A percentile compares a stretch with the other conserved stretches of the same genome.
phyloP scores from a whole-genome alignment of 1,284 basidiomycete genomes.

The Ceratobasidium sp. region DNA sequence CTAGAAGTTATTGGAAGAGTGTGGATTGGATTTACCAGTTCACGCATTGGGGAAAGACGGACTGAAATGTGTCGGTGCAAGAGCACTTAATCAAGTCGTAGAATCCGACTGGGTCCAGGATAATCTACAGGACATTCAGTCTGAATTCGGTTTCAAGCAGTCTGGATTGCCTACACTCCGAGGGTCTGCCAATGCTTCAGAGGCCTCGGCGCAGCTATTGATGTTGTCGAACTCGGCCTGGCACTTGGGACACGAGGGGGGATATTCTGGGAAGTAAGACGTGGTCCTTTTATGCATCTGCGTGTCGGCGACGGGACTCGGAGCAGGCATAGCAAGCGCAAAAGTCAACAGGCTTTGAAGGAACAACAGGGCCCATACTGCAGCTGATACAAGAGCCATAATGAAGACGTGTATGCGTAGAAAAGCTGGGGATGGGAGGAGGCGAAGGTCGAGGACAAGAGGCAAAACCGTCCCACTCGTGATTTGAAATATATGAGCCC shows the following conservation, averaged over 20 bases:
- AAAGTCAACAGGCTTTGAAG: not conserved
- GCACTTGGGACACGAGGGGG: slow-evolving; percentile 69
- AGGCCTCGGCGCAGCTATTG: slow-evolving; percentile 68
- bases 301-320: not conserved
- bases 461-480: not conserved
- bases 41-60: slow-evolving; percentile 75
- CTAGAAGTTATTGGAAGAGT: not conserved
- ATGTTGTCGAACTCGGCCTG: slow-evolving; percentile 66
- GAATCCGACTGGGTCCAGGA: slow-evolving; percentile 73
- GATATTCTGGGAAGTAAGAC: slow-evolving; percentile 66
- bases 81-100: slow-evolving; percentile 75
- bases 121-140: slow-evolving; percentile 61
- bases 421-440: not conserved
- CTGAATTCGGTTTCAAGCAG: not conserved
- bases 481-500: slow-evolving; percentile 31
- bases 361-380: not conserved
- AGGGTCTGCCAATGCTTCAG: slow-evolving; percentile 71
- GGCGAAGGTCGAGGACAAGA: not conserved
- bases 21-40: slow-evolving; percentile 66
- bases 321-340: slow-evolving; percentile 17
- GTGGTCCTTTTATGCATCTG: slow-evolving; percentile 45
- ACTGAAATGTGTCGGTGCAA: slow-evolving; percentile 75
- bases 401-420: not conserved
- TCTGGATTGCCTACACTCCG: slow-evolving; percentile 60
- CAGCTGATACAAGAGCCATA: not conserved